Evolutionary conservation across 176 grass and related monocot genomes (phyloP).

Genomic region (Ananas comosus): DNA sequence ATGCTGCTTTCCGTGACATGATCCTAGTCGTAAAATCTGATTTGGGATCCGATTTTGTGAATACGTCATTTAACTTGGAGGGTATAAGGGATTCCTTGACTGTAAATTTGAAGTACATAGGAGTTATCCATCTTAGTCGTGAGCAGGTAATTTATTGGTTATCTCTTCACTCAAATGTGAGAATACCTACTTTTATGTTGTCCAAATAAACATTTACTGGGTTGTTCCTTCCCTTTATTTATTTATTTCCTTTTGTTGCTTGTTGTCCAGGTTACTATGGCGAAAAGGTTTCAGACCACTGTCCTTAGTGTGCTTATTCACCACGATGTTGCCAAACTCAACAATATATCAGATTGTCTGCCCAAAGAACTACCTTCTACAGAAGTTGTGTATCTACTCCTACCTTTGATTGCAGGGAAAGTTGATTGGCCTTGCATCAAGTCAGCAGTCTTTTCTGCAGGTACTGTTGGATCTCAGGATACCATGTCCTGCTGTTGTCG

Average conservation of each 20-base stretch:
- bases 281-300: constrained; percentile 45
- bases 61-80: constrained; percentile 37
- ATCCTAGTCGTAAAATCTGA: constrained; percentile 54
- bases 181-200: not conserved
- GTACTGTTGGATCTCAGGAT: constrained; percentile 18
- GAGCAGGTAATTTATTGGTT: constrained; percentile 40
- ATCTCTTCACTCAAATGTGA: not conserved
- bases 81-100: constrained; percentile 11
- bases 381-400: constrained; percentile 63
- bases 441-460: constrained; percentile 20
- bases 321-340: constrained; percentile 25
- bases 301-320: constrained; percentile 58
- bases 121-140: constrained; percentile 37
- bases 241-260: not conserved
- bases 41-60: constrained; percentile 47
- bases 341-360: constrained; percentile 11
- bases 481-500: constrained; percentile 21
- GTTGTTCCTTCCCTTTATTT: not conserved
- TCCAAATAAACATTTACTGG: not conserved
- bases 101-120: constrained; percentile 27
- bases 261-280: constrained; percentile 41
- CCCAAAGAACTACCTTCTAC: constrained; percentile 28
- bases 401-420: constrained; percentile 57
- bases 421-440: constrained; percentile 66
- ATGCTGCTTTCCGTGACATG: constrained; percentile 23